Base-by-base conservation (phyloP, 2,329 filamentous ascomycete genomes). In the Botrytis deweyae region DNA sequence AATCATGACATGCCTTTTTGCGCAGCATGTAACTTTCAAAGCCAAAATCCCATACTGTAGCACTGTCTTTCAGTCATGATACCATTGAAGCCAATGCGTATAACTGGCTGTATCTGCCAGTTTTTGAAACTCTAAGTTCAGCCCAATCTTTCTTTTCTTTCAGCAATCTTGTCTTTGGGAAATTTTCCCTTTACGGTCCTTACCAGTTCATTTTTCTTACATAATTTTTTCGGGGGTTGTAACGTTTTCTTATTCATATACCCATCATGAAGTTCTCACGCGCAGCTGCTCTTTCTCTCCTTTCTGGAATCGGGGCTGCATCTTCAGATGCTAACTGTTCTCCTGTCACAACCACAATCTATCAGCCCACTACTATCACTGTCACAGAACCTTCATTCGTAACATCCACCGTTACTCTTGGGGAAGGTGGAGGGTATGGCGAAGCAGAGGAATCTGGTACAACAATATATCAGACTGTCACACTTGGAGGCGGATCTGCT, bases 341-440 rank as follows among this genome's bases (percentile, higher is more conserved):
- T 20, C 61, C 61, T 20, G n/a, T 72, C 5, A 72, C 70, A n/a
- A 59, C 61, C n/a, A 72, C 70, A 29, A 66, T 72, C 44, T 72
- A 66, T 20, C 70, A 72, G 9, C 70, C 70, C 12, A 72, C 44
- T 40, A 67, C 61, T 36, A 44, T 67, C 44, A 72, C 70, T 66
- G 36, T 72, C 22, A 42, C 18, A 42, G 70, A 55, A 38, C 5
- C 46, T 12, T 66, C 61, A 4, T n/a, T 52, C 7, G 12, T 58
- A 10, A 67, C 70, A 9, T 66, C 70, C 44, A 67, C 49, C 22
- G 38, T 72, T 16, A 72, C 61, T 25, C 12, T 72, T 20, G 70
- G 58, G 14, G 33, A n/a, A 46, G 58, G 14, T 18, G 58, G 62
- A 52, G 70, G 38, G 3, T 63, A 63, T 20, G 40, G 40, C n/a